Evolutionary conservation across 176 grass and related monocot genomes (phyloP).

Genomic region (Oryza nivara): DNA sequence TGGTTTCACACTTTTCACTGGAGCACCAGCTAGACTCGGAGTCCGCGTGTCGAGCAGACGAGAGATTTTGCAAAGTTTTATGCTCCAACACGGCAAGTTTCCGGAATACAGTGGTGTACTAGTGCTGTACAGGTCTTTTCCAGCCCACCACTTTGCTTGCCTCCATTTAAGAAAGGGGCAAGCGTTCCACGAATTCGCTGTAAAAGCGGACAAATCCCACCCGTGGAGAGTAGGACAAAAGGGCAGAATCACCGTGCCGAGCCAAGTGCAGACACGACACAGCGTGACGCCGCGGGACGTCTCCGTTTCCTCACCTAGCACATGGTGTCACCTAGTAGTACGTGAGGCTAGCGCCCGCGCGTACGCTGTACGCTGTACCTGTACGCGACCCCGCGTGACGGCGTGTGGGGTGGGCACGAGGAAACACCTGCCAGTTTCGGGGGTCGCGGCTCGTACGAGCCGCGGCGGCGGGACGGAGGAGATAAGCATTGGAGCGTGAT

Average conservation of each 20-base stretch:
- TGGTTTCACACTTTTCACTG: background rate
- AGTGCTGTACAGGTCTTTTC: background rate
- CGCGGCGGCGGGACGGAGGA: background rate
- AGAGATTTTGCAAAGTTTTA: background rate
- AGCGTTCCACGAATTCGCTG: background rate
- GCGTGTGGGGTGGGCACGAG: background rate
- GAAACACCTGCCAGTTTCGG: background rate
- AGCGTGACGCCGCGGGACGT: background rate
- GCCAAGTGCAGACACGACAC: background rate
- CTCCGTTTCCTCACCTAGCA: background rate
- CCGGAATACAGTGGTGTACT: background rate
- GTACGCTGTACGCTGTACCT: no score
- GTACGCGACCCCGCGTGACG: background rate
- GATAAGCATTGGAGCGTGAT: background rate
- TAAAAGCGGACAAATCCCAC: background rate
- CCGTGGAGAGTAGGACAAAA: background rate
- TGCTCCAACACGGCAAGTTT: background rate
- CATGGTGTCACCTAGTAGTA: no score
- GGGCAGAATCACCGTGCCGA: background rate
- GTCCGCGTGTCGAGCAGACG: background rate
- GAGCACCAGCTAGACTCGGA: background rate
- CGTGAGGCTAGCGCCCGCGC: background rate
- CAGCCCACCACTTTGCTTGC: background rate
- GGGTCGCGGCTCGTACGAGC: background rate
- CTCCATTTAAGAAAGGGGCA: background rate